Base-by-base conservation (phyloP, 192 early-diverging fungal genomes). In the Podila horticola region DNA sequence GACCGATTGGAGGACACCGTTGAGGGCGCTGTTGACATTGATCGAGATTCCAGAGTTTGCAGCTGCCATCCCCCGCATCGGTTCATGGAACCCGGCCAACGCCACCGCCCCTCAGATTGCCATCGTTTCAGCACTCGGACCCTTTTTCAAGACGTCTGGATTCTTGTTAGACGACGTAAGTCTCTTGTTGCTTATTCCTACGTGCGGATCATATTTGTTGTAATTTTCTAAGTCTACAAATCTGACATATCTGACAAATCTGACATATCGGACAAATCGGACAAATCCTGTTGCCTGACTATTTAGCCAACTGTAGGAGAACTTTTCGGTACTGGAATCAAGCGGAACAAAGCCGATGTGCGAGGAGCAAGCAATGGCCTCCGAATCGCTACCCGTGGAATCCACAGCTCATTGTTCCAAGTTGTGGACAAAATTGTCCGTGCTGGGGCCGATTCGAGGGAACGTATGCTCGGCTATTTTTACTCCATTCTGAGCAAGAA, bases 361-460 rank as follows among this genome's bases (percentile, higher is more conserved):
- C 84, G 86, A 5, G 88, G 88, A 0, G 79, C 88, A 13, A 88
- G 91, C 66, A 74, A 69, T 38, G 84, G 88, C 2, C 73, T 95
- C 34, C 86, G 94, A 48, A 84, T 87, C 10, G 87, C 91, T 5
- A 83, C 91, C 57, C 87, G 88, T 73, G 79, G 85, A 26, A 71
- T 93, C 13, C 90, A 92, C 36, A 58, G 71, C 8, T 65, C 87
- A 26, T 74, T 90, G 64, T 90, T 86, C 31, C 74, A 84, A 31
- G 70, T 90, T 3, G 74, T 85, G 30, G 88, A 90, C 77, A 83
- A 82, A 28, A 85, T 98, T 26, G 90, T 99, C 34, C 90, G 94
- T 50, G 63, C 92, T 9, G 86, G 86, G 26, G 74, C 90, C 1
- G 86, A 83, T 0, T 66, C 89, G 36, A 86, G 90, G 20, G 88